A percentile compares a stretch with the other conserved stretches of the same genome.
These are phyloP conservation scores for Potentilla sterilis DNA, from an alignment of 306 rosid species.

Conservation along the genomic window DNA sequence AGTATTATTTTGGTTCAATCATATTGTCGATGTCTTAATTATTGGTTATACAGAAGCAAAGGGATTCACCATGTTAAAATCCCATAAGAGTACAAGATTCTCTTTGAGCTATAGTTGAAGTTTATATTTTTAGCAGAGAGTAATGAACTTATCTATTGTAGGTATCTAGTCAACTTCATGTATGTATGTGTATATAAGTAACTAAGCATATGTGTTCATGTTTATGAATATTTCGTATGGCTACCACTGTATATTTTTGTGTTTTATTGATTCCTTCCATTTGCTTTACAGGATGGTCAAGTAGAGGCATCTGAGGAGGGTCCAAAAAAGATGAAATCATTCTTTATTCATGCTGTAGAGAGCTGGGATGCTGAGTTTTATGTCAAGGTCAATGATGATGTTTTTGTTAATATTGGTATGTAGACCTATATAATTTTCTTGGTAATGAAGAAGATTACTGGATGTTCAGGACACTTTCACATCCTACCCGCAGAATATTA, in stretches of 20 bases:
- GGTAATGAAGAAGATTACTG: conserved; percentile 11
- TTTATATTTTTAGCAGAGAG: neutral
- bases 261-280: neutral
- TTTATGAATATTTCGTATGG: too few species aligned
- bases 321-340: conserved; percentile 51
- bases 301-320: conserved; percentile 56
- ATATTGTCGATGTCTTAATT: neutral
- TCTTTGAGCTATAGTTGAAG: neutral
- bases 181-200: neutral
- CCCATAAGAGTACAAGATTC: neutral
- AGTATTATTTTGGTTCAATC: conserved; percentile 7
- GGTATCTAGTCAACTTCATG: neutral
- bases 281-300: conserved; percentile 53
- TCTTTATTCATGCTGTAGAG: conserved; percentile 57
- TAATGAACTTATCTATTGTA: neutral
- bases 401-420: conserved; percentile 67
- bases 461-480: neutral
- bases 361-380: conserved; percentile 74
- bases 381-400: conserved; percentile 71
- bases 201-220: too few species aligned
- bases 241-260: neutral
- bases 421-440: conserved; percentile 30
- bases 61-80: neutral
- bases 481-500: neutral
- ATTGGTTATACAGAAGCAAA: neutral